Base-by-base conservation (phyloP, 2,329 filamentous ascomycete species). In the Clonostachys byssicola region DNA sequence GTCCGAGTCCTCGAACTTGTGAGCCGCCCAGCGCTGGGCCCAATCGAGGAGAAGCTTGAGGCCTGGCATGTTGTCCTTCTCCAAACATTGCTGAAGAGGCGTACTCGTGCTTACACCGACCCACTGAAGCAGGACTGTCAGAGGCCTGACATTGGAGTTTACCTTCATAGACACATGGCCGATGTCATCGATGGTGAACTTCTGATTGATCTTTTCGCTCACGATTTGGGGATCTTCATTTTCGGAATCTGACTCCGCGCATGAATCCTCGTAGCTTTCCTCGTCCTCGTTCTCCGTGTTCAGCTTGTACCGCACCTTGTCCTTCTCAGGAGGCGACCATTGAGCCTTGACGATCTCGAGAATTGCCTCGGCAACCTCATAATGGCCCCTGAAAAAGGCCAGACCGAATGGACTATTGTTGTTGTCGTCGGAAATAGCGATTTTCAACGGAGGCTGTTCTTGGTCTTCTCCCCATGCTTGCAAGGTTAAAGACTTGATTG, bases 131-230 rank as follows among this genome's bases (percentile, higher is more conserved):
- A 91, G 61, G 47, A 88, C 61, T 0, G 62, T 52, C 2, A 78
- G 58, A 3, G 89, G 84, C 35, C 73, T 74, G 9, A 76, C 65
- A 14, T 72, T 66, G 48, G 86, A 88, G 59, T 88, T 83, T 49
- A 90, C 85, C 47, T 85, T 75, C 58, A 78, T 83, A 1, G 80
- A 80, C 5, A 87, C 72, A 52, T 88, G 78, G 0, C 86, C 86
- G 48, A 94, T 75, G 54, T 89, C 82, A 14, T 94, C 86, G 45
- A 92, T 78, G 0, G 89, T 94, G 60, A 88, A 89, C 35, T 77
- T 72, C 12, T 85, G 79, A 53, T 86, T 78, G 30, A 89, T 67
- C 39, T 83, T 70, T 49, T 85, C 76, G 14, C 67, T 67, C 43
- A 72, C 67, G 39, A 81, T 72, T 7, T 67, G 66, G 16, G 72